A percentile compares a stretch with the other conserved stretches of the same genome.
These are phyloP conservation scores for Solanum aculeatissimum DNA, from an alignment of 305 asterid species.

Conservation along the genomic window DNA sequence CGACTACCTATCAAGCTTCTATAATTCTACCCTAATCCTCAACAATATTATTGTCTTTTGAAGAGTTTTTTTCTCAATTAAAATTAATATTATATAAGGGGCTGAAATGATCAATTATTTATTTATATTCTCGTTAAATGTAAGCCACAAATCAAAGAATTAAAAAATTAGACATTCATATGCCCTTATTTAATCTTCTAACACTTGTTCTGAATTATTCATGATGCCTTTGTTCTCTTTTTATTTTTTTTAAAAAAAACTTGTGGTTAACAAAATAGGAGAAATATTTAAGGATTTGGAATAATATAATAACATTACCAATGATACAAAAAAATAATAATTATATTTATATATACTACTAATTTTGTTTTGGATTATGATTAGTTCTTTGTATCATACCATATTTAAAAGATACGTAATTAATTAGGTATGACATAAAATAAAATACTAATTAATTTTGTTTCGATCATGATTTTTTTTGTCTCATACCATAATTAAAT, in stretches of 20 bases:
- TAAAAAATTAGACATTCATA: background rate
- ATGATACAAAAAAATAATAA: too few relatives aligned
- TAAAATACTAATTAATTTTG: background rate
- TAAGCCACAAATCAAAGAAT: background rate
- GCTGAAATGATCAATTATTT: background rate
- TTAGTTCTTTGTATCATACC: background rate
- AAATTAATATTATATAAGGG: too few relatives aligned
- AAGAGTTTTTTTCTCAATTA: background rate
- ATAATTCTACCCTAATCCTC: too few relatives aligned
- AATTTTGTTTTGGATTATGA: background rate
- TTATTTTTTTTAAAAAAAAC: background rate
- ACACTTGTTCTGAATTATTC: background rate
- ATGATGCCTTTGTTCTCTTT: background rate
- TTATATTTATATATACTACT: background rate
- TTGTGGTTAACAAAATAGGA: background rate
- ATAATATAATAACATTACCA: background rate
- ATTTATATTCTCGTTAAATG: background rate
- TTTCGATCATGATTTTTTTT: background rate
- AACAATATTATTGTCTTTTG: background rate
- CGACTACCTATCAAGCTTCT: background rate
- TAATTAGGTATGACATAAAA: background rate
- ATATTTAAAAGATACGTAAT: background rate
- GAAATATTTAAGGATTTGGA: background rate
- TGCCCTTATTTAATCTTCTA: background rate
- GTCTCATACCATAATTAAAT: background rate